A percentile compares a stretch with the other conserved stretches of the same genome.
Conservation (phyloP, 78 protist species). For the Creolimax fragrantissima region DNA sequence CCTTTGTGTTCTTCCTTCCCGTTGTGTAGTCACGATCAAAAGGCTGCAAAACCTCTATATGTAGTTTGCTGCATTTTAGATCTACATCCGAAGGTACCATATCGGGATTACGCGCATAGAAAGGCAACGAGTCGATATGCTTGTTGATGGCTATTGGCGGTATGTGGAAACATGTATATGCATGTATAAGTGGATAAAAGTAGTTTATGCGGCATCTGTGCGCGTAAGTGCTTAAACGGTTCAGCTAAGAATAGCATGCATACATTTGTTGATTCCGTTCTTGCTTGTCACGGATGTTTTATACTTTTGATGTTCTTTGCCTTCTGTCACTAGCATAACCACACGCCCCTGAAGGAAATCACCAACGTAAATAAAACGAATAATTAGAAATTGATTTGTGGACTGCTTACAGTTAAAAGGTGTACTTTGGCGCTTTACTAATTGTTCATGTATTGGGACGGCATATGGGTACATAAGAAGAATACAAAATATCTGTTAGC, state of each 20-base stretch:
- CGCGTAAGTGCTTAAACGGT: not conserved
- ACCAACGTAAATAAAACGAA: too few species aligned
- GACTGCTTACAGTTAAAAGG: too few species aligned
- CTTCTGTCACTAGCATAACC: not conserved
- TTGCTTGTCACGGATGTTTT: not conserved
- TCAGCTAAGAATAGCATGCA: not conserved
- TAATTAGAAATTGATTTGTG: too few species aligned
- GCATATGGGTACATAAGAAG: too few species aligned
- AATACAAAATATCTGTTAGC: too few species aligned
- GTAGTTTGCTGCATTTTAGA: not conserved
- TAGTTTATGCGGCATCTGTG: not conserved
- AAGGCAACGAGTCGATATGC: not conserved
- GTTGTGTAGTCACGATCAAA: not conserved
- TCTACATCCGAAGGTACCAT: conserved; percentile 1
- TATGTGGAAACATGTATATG: not conserved
- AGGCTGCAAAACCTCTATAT: not conserved
- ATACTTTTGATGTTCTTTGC: not conserved
- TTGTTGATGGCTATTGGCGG: not conserved
- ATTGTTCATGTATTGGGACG: too few species aligned
- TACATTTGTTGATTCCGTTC: not conserved
- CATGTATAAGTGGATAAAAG: not conserved
- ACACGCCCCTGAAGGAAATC: not conserved
- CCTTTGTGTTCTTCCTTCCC: too few species aligned
- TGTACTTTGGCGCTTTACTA: too few species aligned
- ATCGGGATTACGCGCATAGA: not conserved